Evolutionary conservation across 192 early-diverging fungal species (phyloP).

Genomic region (Backusella tarrabulga): DNA sequence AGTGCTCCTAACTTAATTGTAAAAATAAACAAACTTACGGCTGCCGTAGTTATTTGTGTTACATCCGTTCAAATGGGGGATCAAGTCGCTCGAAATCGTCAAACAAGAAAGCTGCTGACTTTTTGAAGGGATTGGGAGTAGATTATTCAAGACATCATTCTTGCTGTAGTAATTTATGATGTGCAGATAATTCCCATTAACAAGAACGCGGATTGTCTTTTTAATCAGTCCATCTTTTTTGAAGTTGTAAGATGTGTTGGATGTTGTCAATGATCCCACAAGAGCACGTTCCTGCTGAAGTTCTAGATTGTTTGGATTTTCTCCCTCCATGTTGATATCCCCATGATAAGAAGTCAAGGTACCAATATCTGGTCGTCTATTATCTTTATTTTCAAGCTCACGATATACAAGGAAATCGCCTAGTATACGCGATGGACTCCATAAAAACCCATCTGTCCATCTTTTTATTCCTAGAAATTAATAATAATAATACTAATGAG

Average conservation of each 20-base stretch:
- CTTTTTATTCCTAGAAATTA: slow-evolving; percentile 54
- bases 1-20: background rate
- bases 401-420: slow-evolving; percentile 69
- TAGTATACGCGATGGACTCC: slow-evolving; percentile 68
- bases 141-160: slow-evolving; percentile 48
- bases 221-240: slow-evolving; percentile 57
- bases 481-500: background rate
- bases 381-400: slow-evolving; percentile 37
- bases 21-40: background rate
- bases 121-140: slow-evolving; percentile 49
- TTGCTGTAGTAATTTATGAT: slow-evolving; percentile 39
- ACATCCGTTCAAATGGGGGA: slow-evolving; percentile 4
- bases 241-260: slow-evolving; percentile 25
- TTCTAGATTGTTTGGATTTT: background rate
- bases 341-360: background rate
- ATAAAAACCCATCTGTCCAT: slow-evolving; percentile 69
- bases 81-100: slow-evolving; percentile 52
- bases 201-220: slow-evolving; percentile 60
- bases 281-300: slow-evolving; percentile 22
- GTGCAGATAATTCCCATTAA: slow-evolving; percentile 40
- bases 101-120: slow-evolving; percentile 47
- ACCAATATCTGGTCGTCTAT: slow-evolving; percentile 4
- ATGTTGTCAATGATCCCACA: slow-evolving; percentile 27
- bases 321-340: background rate
- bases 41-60: background rate